These are phyloP conservation scores for Sinapis alba DNA, from an alignment of 441 rosid genomes.

Conservation along the genomic window DNA sequence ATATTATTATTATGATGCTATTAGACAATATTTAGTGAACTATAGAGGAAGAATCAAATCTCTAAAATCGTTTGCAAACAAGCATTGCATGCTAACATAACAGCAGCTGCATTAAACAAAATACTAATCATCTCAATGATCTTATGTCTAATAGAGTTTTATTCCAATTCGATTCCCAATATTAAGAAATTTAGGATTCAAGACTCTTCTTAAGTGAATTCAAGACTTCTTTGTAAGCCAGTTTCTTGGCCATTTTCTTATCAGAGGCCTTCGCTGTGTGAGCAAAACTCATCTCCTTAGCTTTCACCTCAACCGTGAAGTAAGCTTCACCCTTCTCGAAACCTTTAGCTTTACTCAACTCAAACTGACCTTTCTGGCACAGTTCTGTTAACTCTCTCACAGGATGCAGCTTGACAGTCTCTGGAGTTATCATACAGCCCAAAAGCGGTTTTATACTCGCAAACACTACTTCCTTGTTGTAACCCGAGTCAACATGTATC, in stretches of 20 bases:
- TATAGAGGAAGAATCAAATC: not conserved
- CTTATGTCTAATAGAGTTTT: not conserved
- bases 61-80: not conserved
- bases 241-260: constrained; percentile 55
- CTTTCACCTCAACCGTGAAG: constrained; percentile 52
- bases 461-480: constrained; percentile 60
- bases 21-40: constrained; percentile 12
- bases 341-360: constrained; percentile 25
- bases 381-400: constrained; percentile 62
- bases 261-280: constrained; percentile 46
- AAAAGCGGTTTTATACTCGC: constrained; percentile 66
- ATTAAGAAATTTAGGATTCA: not conserved
- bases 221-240: constrained; percentile 65
- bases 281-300: not conserved
- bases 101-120: not conserved
- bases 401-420: constrained; percentile 64
- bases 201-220: constrained; percentile 46
- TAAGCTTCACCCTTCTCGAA: constrained; percentile 35
- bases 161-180: not conserved
- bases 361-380: constrained; percentile 53
- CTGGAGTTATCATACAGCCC: constrained; percentile 75
- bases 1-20: not conserved
- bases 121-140: not conserved
- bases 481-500: constrained; percentile 78
- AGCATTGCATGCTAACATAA: not conserved